Evolutionary conservation across 345 rosid genomes (phyloP).

Genomic region (Eucalyptus victrix): DNA sequence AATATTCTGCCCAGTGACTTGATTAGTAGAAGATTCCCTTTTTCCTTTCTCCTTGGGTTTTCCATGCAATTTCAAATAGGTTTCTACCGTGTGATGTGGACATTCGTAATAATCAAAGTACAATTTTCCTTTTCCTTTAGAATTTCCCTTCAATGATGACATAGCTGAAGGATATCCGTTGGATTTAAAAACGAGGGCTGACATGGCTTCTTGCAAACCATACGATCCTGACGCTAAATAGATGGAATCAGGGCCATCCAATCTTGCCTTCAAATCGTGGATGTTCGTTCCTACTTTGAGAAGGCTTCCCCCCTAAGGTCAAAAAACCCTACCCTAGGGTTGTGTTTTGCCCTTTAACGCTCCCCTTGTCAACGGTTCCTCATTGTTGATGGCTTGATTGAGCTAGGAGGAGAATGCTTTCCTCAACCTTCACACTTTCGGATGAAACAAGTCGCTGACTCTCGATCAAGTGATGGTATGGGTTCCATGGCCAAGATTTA

Average conservation of each 20-base stretch:
- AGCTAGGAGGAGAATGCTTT: not conserved
- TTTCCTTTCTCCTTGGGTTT: not conserved
- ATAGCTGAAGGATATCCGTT: not conserved
- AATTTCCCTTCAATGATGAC: not conserved
- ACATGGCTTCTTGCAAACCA: not conserved
- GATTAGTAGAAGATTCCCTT: not conserved
- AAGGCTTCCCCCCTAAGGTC: fast-evolving
- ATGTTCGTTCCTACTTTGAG: fast-evolving
- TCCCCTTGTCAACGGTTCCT: not conserved
- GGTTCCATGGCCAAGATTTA: not conserved
- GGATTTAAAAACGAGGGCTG: not conserved
- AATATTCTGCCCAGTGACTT: not conserved
- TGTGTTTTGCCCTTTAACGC: fast-evolving
- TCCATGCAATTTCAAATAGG: not conserved
- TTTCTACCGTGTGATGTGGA: not conserved
- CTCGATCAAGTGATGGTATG: not conserved
- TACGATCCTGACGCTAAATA: fast-evolving
- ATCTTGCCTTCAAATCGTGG: not conserved
- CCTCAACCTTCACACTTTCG: not conserved
- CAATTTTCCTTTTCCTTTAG: too few species aligned
- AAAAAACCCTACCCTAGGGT: not conserved
- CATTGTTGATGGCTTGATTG: not conserved
- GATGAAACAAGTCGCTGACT: not conserved
- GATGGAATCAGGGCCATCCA: fast-evolving
- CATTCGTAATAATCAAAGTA: fast-evolving